Evolutionary conservation across 768 basidiomycete genomes (phyloP), one percentile per base, ranked within the genome.

Genomic region (Boletus rubescentipes): DNA sequence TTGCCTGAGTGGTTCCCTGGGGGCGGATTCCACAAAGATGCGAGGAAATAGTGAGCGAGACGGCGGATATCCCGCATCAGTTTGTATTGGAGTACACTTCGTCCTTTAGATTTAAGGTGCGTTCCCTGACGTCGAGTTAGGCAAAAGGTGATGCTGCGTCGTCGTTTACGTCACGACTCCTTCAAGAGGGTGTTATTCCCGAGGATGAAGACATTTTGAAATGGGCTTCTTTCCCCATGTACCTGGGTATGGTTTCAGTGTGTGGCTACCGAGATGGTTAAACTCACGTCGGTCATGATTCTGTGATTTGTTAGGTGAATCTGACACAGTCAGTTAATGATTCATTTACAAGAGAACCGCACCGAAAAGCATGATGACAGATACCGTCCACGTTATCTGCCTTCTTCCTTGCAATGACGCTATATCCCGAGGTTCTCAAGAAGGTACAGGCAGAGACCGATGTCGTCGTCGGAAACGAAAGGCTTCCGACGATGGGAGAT

Each of bases 1-100:
- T 11, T 63, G 5, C 66, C 61, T 0, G 57, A 50, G 4, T 67
- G 64, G 66, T 57, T 63, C 11, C 66, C 61, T 32, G 66, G 66
- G 15, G 40, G 49, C 7, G 50, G 57, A 7, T 65, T 65, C 37
- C 55, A 49, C n/a, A 56, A 38, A n/a, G 54, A 51, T 30, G 53
- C 54, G 7, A 53, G 29, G 31, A 49, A 48, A 26, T 53, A 31
- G 35, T 55, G 11, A 38, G 9, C 3, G 50, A 62, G 16, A 31
- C 48, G 1, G 58, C 29, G 4, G 30, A 38, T 2, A 48, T 15
- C 6, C 58, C 54, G 0, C 34, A 61, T 9, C 4, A 41, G 7
- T 55, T 54, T 26, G 60, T 64, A 1, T 38, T 56, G 40, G 58
- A 61, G 14, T 57, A 58, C 26, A 67, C 43, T 21, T 5, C 2